phyloP scores from a whole-genome alignment of 1,284 basidiomycete species.

The Cystobasidium sp. region DNA sequence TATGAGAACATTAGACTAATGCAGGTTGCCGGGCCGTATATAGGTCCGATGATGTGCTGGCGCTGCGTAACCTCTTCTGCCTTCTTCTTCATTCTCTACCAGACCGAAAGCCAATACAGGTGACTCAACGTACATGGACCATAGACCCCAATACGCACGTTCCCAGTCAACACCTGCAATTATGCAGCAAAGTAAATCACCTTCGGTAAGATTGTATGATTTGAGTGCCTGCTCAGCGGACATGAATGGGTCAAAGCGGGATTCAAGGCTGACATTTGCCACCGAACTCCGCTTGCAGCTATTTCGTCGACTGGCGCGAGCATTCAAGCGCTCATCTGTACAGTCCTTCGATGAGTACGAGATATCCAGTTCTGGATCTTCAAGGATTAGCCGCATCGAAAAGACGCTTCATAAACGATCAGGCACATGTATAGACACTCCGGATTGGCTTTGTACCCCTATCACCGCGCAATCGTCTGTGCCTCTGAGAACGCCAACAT shows the following conservation, averaged over 20 bases:
- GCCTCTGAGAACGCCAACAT: constrained; percentile 1
- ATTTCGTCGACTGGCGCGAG: constrained; percentile 14
- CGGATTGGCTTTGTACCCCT: constrained; percentile 23
- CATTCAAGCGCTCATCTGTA: constrained; percentile 6
- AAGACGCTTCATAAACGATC: constrained; percentile 18
- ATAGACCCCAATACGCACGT: neutral
- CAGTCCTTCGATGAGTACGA: neutral
- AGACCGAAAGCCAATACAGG: neutral
- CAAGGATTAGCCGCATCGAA: neutral
- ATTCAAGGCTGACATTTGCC: neutral
- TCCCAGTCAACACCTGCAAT: constrained; percentile 10
- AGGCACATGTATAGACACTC: constrained; percentile 9
- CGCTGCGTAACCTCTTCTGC: neutral
- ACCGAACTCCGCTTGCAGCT: constrained; percentile 4
- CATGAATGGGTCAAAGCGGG: no score
- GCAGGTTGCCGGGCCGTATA: no score
- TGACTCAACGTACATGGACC: neutral
- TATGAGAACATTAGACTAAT: no score
- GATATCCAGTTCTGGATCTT: neutral
- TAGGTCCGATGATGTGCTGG: no score
- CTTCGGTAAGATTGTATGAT: neutral
- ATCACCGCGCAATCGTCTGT: constrained; percentile 7
- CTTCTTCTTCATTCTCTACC: neutral
- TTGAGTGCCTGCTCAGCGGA: no score
- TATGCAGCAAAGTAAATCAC: constrained; percentile 10